Evolutionary conservation across 495 filamentous ascomycete genomes (phyloP), one percentile per base, ranked within the genome.

Genomic region (Aspergillus biplanus): DNA sequence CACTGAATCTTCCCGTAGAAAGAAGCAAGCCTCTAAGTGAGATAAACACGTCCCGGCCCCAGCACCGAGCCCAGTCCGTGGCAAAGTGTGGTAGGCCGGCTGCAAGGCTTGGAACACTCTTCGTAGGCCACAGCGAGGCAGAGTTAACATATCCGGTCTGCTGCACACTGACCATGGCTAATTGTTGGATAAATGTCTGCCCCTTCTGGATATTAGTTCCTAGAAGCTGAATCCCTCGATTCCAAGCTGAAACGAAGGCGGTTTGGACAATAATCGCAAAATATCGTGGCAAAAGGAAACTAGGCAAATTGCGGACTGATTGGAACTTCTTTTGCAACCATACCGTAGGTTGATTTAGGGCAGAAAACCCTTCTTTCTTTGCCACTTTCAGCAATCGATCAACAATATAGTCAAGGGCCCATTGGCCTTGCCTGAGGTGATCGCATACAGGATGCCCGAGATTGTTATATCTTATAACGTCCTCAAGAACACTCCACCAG

Each of bases 21-120:
- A 98, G 86, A 68, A 89, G 91, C 13, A 99, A 81, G 52, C 96
- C 96, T 35, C 96, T 87, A 13, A 97, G 83, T 27, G 96, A 94
- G 63, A 99, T 98, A 75, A 98, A 98, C 13, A 96, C 89, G 76
- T 99, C 96, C 27, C 96, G 87, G 44, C 96, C 96, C 96, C 96
- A 99, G 75, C 93, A 97, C 59, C 96, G 84, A 58, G 95, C 92
- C 92, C 95, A 99, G 62, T 93, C 89, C 5, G 88, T 87, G 9
- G 96, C 86, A 73, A 99, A 99, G 77, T 99, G 96, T 12, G 96
- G 96, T 18, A 99, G 77, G 4, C 96, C 96, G 55, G 96, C 96
- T 18, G 96, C 95, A 65, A 99, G 83, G 50, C 90, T 92, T 21
- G 93, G 90, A 4, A 97, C 92, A 35, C 82, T 80, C 69, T 92